A percentile compares a stretch with the other conserved stretches of the same genome.
Conservation (phyloP, 306 rosid genomes). For the Carpinus viminea region DNA sequence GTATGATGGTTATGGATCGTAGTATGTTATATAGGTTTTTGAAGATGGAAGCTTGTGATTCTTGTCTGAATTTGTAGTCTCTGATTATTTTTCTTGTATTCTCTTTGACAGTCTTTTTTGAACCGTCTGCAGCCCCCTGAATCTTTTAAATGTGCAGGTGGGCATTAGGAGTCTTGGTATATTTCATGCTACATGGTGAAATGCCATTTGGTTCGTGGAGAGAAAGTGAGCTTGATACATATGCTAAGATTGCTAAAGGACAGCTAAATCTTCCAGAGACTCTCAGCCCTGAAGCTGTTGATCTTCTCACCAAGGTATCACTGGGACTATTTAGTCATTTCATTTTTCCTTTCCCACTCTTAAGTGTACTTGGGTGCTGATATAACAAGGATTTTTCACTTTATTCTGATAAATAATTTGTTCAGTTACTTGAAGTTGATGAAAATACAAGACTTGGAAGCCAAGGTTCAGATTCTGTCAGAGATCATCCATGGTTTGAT, state of each 20-base stretch:
- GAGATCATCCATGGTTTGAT: constrained; percentile 86
- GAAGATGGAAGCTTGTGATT: background rate
- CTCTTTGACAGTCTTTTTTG: constrained; percentile 12
- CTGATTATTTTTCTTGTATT: constrained; percentile 9
- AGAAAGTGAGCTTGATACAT: constrained; percentile 84
- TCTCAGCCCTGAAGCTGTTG: constrained; percentile 78
- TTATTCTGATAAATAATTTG: constrained; percentile 29
- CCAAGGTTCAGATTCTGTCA: constrained; percentile 63
- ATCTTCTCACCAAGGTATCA: constrained; percentile 85
- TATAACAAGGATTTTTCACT: constrained; percentile 19
- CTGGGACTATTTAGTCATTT: constrained; percentile 14
- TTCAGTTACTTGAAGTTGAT: constrained; percentile 85
- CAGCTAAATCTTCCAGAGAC: constrained; percentile 67
- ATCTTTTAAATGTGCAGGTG: constrained; percentile 60
- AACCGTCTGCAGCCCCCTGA: constrained; percentile 8
- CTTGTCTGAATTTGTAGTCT: background rate
- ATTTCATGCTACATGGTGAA: constrained; percentile 81
- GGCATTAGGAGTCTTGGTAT: constrained; percentile 88
- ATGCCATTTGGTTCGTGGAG: constrained; percentile 98
- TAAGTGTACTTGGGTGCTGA: background rate
- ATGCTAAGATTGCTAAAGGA: constrained; percentile 85
- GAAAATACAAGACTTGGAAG: constrained; percentile 83
- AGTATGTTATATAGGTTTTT: background rate
- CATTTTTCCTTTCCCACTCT: background rate
- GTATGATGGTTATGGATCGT: background rate